Evolutionary conservation across 1,284 basidiomycete genomes (phyloP), one percentile per base, ranked within the genome.

Genomic region (Fomitopsis schrenkii): DNA sequence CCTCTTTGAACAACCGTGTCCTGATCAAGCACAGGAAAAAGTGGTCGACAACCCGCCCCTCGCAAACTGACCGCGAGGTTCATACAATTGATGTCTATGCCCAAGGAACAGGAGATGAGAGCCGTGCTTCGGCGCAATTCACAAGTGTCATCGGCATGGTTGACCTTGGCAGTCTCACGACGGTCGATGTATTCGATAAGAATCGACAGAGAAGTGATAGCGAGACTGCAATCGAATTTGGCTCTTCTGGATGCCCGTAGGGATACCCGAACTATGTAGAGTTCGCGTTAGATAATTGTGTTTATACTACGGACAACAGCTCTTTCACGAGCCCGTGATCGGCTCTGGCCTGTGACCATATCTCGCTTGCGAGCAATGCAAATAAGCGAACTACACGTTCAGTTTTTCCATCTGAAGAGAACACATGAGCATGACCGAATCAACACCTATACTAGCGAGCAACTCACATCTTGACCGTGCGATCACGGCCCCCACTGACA

Each of bases 401-500:
- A 76, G 57, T 76, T 75, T 63, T 75, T 76, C 75, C 75, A 76
- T 67, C 75, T 76, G 59, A 17, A 19, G 42, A 35, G 36, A 5
- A 30, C 15, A 50, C 33, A 53, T 56, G 4, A 42, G 62, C 22
- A 63, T 42, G 19, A 22, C 44, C 22, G 22, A 22, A 22, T 22
- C 45, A 19, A 28, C 19, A 22, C 12, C 56, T 10, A 53, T 30
- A 50, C 7, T 42, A 17, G 54, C 40, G 48, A 35, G 55, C 33
- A 30, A 75, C 85, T 60, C 67, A 90, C 89, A 90, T 90, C 75
- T 92, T 92, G 2, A 92, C 81, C 22, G 81, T 84, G 53, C 82
- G 78, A 73, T 92, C 90, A 41, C 85, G 76, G 38, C 97, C 97
- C 14, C 96, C 97, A 72, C 94, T 97, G 63, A 98, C 95, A 36